Conservation (phyloP, 2,329 filamentous ascomycete genomes). For the Metarhizium humberi region DNA sequence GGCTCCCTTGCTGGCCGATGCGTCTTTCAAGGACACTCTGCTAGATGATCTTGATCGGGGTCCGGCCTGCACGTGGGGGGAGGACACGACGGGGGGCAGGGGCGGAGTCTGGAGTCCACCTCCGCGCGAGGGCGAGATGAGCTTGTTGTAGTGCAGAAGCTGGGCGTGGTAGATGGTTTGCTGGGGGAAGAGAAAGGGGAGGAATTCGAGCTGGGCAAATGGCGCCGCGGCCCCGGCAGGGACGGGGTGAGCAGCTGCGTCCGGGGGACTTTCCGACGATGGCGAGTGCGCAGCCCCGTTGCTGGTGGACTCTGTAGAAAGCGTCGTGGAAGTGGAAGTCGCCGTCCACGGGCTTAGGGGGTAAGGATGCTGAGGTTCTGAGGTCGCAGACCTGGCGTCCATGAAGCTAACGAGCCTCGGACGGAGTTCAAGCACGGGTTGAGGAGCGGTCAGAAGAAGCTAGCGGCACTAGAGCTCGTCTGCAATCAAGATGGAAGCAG, state of each 20-base stretch:
- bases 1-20: constrained; percentile 33
- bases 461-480: background rate
- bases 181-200: constrained; percentile 49
- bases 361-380: constrained; percentile 30
- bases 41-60: constrained; percentile 49
- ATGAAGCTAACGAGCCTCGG: constrained; percentile 22
- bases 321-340: constrained; percentile 16
- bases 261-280: constrained; percentile 20
- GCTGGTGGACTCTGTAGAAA: constrained; percentile 14
- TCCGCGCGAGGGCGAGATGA: constrained; percentile 48
- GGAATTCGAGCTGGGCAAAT: constrained; percentile 39
- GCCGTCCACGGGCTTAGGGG: constrained; percentile 22
- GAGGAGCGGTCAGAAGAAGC: background rate
- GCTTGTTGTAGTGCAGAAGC: constrained; percentile 56
- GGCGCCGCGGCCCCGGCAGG: constrained; percentile 18
- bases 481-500: background rate
- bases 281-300: constrained; percentile 16
- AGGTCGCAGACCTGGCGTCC: constrained; percentile 28
- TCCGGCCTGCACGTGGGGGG: constrained; percentile 46
- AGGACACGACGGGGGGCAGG: constrained; percentile 44
- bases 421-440: background rate
- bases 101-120: constrained; percentile 48
- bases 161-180: constrained; percentile 53
- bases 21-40: constrained; percentile 49
- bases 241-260: constrained; percentile 13